These are phyloP conservation scores for Pseudozyma sp. DNA, from an alignment of 1,284 basidiomycete genomes.

Conservation along the genomic window DNA sequence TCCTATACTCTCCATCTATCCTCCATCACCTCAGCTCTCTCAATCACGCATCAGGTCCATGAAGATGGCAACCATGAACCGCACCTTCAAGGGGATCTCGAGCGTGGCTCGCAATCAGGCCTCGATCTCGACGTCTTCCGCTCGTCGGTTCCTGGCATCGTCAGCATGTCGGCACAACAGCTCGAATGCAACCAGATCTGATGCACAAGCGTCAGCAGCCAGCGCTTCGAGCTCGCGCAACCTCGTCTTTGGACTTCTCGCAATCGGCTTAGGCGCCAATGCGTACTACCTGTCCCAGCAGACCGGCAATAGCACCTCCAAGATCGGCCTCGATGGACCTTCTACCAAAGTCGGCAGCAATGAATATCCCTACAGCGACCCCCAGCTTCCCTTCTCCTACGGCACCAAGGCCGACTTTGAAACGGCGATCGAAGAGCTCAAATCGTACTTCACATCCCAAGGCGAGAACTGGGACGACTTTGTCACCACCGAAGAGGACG, in stretches of 20 bases:
- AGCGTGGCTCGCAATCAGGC: constrained; percentile 1
- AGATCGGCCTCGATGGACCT: constrained; percentile 25
- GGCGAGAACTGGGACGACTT: constrained; percentile 40
- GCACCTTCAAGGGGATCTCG: background rate
- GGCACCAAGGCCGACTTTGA: constrained; percentile 43
- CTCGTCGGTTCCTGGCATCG: background rate
- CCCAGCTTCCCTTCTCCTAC: constrained; percentile 41
- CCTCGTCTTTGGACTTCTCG: constrained; percentile 27
- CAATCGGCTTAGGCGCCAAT: constrained; percentile 35
- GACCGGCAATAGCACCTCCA: background rate
- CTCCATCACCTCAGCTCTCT: too few species aligned
- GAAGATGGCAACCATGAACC: background rate
- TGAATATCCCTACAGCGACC: constrained; percentile 20
- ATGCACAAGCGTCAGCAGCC: background rate
- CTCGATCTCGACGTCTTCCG: background rate
- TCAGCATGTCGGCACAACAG: constrained; percentile 4
- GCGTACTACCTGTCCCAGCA: constrained; percentile 34
- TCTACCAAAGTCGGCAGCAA: background rate
- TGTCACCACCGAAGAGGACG: constrained; percentile 45
- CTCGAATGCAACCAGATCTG: background rate
- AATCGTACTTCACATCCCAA: constrained; percentile 45
- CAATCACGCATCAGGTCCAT: background rate
- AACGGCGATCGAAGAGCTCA: constrained; percentile 50
- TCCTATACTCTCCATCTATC: too few species aligned
- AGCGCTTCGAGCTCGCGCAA: constrained; percentile 15